These are phyloP conservation scores for Ophiostoma pallidulum DNA, from an alignment of 2,329 filamentous ascomycete species.

Conservation along the genomic window DNA sequence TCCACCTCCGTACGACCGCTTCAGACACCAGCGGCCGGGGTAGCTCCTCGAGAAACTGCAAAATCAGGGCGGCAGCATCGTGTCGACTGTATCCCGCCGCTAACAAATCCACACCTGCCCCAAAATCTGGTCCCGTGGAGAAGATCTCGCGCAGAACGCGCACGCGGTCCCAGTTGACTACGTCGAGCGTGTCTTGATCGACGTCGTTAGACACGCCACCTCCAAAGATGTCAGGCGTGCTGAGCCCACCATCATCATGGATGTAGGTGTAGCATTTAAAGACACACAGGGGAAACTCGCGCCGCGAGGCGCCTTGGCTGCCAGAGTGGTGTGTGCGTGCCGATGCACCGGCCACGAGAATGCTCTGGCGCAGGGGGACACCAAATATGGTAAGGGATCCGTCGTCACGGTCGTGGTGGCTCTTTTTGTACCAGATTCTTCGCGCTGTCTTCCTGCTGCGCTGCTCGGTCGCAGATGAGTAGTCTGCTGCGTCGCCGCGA, in stretches of 20 bases:
- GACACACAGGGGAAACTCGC: slow-evolving; percentile 34
- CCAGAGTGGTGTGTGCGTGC: slow-evolving; percentile 30
- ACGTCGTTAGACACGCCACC: slow-evolving; percentile 26
- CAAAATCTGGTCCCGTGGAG: slow-evolving; percentile 27
- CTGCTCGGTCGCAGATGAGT: no score
- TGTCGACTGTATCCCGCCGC: slow-evolving; percentile 26
- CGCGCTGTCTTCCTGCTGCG: no score
- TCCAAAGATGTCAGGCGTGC: slow-evolving; percentile 29
- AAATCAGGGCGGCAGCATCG: slow-evolving; percentile 33
- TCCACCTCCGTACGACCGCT: slow-evolving; percentile 30
- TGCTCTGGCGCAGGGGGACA: slow-evolving; percentile 30
- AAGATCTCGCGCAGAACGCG: slow-evolving; percentile 30
- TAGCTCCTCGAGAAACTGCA: slow-evolving; percentile 31
- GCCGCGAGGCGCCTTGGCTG: slow-evolving; percentile 24
- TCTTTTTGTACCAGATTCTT: no score
- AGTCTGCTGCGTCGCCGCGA: no score
- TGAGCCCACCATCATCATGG: slow-evolving; percentile 25
- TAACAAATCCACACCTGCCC: slow-evolving; percentile 24
- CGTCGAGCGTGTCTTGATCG: slow-evolving; percentile 19
- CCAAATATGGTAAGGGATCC: slow-evolving; percentile 29
- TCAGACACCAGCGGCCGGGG: slow-evolving; percentile 31
- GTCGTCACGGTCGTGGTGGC: not conserved
- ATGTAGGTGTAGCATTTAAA: slow-evolving; percentile 32
- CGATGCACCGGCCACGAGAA: slow-evolving; percentile 29
- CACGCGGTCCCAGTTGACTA: slow-evolving; percentile 22